Percentiles rank a stretch among this genome's conserved stretches.
phyloP scores from a whole-genome alignment of 164 flowering plant genomes.

The Vitis labrusca region DNA sequence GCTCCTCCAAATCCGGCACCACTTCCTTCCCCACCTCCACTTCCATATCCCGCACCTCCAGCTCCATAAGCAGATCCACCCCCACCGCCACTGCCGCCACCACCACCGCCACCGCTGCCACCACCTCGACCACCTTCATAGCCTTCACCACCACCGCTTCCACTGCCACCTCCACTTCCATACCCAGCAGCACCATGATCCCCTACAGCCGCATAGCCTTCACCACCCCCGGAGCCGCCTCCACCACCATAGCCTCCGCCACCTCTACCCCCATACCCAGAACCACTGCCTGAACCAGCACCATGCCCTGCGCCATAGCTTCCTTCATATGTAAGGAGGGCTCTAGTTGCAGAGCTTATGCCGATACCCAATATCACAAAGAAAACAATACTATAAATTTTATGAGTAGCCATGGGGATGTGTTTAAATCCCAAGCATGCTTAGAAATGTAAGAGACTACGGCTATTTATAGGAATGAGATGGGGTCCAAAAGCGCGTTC shows the following conservation, averaged over 20 bases:
- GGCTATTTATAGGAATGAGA: conserved; percentile 27
- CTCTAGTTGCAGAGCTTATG: conserved; percentile 31
- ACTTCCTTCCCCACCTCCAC: conserved; percentile 4
- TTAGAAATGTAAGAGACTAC: conserved; percentile 3
- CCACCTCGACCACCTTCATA: conserved; percentile 1
- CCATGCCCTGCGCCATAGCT: conserved; percentile 1
- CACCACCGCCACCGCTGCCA: conserved; percentile 1
- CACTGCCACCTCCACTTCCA: conserved; percentile 15
- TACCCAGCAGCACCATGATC: conserved; percentile 19
- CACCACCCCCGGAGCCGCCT: conserved; percentile 1
- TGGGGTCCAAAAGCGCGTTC: conserved; percentile 11
- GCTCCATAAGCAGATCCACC: conserved; percentile 18
- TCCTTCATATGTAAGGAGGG: conserved; percentile 20
- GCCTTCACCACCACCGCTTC: conserved; percentile 10
- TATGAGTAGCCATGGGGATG: conserved; percentile 26
- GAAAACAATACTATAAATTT: conserved; percentile 18
- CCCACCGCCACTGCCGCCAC: conserved; percentile 6
- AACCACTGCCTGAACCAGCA: conserved; percentile 4
- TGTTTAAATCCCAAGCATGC: conserved; percentile 2
- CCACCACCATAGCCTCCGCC: conserved; percentile 11
- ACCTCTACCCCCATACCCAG: conserved; percentile 8
- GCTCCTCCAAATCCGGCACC: conserved; percentile 7
- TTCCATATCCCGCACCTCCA: conserved; percentile 18
- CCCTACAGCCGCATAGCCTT: not conserved
- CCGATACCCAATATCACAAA: conserved; percentile 31